A percentile compares a stretch with the other conserved stretches of the same genome.
phyloP scores from a whole-genome alignment of 31 red algal species.

The Endocladia muricata region DNA sequence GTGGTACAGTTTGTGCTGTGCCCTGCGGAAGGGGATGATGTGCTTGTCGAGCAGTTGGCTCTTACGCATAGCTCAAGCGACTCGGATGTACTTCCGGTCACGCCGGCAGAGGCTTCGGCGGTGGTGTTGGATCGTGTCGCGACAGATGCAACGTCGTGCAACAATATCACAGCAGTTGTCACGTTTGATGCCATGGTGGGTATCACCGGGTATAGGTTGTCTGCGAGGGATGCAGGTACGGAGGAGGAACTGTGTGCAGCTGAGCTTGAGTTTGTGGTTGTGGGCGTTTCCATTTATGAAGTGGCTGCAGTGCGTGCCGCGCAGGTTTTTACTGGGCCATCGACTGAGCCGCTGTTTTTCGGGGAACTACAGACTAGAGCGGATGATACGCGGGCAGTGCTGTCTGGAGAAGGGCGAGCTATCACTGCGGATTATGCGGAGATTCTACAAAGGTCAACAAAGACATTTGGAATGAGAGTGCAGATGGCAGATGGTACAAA shows the following conservation, averaged over 20 bases:
- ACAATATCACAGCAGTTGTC: constrained; percentile 45
- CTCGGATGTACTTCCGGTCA: constrained; percentile 5
- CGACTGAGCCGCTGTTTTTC: background rate
- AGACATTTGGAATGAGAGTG: constrained; percentile 14
- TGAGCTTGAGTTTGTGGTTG: constrained; percentile 34
- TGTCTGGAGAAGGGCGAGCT: constrained; percentile 32
- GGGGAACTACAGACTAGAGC: background rate
- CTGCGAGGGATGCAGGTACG: background rate
- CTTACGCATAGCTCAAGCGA: constrained; percentile 17
- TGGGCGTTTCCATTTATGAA: constrained; percentile 49
- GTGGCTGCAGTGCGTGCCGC: background rate
- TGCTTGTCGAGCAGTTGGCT: background rate
- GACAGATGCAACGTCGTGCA: constrained; percentile 1
- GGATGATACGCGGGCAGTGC: background rate
- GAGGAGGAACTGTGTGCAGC: constrained; percentile 10
- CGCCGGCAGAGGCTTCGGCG: background rate
- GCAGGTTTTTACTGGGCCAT: background rate
- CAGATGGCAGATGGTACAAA: constrained; percentile 65
- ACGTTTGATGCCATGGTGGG: constrained; percentile 64
- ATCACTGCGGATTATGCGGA: constrained; percentile 30
- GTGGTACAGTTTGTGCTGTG: constrained; percentile 32
- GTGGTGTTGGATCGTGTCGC: constrained; percentile 22
- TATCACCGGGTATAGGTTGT: constrained; percentile 19
- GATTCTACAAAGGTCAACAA: constrained; percentile 11
- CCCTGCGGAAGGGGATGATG: background rate